These are phyloP conservation scores for Geosmithia morbida DNA, from an alignment of 2,329 filamentous ascomycete genomes.

Conservation along the genomic window DNA sequence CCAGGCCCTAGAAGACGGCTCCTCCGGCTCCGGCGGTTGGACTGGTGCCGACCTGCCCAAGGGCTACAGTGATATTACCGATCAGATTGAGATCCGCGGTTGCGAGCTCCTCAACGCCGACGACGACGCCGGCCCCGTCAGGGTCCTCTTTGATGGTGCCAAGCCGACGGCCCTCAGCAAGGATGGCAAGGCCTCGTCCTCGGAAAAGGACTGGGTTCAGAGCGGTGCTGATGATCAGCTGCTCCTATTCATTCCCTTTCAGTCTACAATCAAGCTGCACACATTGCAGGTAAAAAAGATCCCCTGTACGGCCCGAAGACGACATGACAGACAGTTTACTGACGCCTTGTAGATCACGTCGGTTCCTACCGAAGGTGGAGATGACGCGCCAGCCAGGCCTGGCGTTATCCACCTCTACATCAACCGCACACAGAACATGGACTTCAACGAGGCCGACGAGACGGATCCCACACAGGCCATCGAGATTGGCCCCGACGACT, in stretches of 20 bases:
- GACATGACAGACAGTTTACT: constrained; percentile 4
- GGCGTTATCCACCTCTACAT: constrained; percentile 73
- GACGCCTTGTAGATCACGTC: constrained; percentile 58
- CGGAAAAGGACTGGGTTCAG: constrained; percentile 69
- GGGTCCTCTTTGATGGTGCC: constrained; percentile 54
- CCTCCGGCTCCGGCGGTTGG: constrained; percentile 42
- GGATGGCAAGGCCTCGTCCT: constrained; percentile 25
- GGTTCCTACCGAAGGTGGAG: constrained; percentile 52
- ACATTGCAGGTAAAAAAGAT: constrained; percentile 43
- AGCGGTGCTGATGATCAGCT: constrained; percentile 96
- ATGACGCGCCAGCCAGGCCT: constrained; percentile 68
- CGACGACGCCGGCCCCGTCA: constrained; percentile 57
- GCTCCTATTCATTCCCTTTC: constrained; percentile 84
- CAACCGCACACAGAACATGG: constrained; percentile 80
- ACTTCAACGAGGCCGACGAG: constrained; percentile 90
- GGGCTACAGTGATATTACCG: constrained; percentile 72
- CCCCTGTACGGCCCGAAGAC: too few species aligned
- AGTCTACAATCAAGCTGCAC: constrained; percentile 77
- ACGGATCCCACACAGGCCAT: constrained; percentile 68
- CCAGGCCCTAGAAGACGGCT: constrained; percentile 31
- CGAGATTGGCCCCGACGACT: constrained; percentile 60
- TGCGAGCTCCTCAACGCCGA: constrained; percentile 83
- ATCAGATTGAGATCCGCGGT: constrained; percentile 63
- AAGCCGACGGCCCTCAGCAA: constrained; percentile 52
- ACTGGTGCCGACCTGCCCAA: constrained; percentile 59